These are phyloP conservation scores for Trifolium pratense DNA, from an alignment of 306 rosid genomes.

Conservation along the genomic window DNA sequence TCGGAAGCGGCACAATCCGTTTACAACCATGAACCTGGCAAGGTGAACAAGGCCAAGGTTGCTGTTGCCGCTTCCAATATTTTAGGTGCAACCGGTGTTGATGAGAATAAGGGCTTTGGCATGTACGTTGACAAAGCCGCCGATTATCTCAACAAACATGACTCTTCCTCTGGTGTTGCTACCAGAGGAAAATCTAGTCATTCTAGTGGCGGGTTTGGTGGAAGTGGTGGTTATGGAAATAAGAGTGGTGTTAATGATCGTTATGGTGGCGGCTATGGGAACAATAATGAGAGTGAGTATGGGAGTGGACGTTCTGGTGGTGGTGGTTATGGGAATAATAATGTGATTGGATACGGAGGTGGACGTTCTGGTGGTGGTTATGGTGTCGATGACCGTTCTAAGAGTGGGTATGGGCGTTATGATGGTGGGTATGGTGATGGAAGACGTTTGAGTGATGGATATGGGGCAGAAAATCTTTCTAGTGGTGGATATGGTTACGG, in stretches of 20 bases:
- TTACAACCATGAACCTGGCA: slow-evolving; percentile 33
- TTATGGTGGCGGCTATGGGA: neutral
- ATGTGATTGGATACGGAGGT: slow-evolving; percentile 20
- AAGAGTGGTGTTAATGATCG: neutral
- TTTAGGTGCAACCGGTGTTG: slow-evolving; percentile 43
- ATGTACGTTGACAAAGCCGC: slow-evolving; percentile 41
- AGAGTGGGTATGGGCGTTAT: neutral
- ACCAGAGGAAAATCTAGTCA: neutral
- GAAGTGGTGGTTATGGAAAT: slow-evolving; percentile 24
- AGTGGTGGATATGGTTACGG: neutral
- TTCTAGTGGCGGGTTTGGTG: neutral
- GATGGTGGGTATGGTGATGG: neutral
- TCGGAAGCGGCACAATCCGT: slow-evolving; percentile 45
- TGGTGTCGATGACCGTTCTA: neutral
- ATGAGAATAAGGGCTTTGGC: slow-evolving; percentile 48
- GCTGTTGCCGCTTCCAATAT: slow-evolving; percentile 49
- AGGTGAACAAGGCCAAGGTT: slow-evolving; percentile 46
- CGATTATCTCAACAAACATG: slow-evolving; percentile 40
- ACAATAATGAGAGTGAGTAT: neutral
- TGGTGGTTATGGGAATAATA: neutral
- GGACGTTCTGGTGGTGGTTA: neutral
- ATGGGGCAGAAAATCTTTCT: neutral
- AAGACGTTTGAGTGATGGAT: neutral
- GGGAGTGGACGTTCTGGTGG: neutral
- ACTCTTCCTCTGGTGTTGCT: neutral